Conservation (phyloP, 345 rosid species). For the Erodium maritimum region DNA sequence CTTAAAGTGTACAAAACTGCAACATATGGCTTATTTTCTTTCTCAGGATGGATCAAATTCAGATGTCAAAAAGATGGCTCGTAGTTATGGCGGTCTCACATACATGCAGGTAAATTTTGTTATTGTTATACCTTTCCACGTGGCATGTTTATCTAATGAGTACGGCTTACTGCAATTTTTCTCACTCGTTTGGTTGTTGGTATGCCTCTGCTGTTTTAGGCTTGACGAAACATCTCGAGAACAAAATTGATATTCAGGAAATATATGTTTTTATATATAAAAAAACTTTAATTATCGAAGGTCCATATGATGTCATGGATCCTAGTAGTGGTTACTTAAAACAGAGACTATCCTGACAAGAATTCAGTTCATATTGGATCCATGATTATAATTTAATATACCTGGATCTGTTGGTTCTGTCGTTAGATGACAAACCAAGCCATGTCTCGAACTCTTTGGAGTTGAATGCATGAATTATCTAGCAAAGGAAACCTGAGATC, state of each 20-base stretch:
- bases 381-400: too few species aligned
- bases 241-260: not conserved
- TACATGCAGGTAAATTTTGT: slow-evolving; percentile 58
- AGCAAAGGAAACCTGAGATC: too few species aligned
- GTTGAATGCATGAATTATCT: too few species aligned
- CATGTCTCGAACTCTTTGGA: too few species aligned
- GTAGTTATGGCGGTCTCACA: slow-evolving; percentile 70
- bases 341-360: too few species aligned
- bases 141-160: not conserved
- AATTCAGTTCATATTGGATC: too few species aligned
- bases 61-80: slow-evolving; percentile 58
- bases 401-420: too few species aligned
- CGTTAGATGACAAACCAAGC: too few species aligned
- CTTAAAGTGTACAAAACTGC: not conserved
- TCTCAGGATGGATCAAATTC: slow-evolving; percentile 72
- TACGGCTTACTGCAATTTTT: not conserved
- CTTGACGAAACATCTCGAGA: not conserved
- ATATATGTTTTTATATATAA: too few species aligned
- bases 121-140: not conserved
- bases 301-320: too few species aligned
- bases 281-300: too few species aligned
- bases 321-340: too few species aligned
- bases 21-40: slow-evolving; percentile 4
- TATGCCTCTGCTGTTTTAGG: not conserved
- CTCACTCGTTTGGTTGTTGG: not conserved